phyloP scores from a whole-genome alignment of 768 basidiomycete species.

The Pholiota molesta region DNA sequence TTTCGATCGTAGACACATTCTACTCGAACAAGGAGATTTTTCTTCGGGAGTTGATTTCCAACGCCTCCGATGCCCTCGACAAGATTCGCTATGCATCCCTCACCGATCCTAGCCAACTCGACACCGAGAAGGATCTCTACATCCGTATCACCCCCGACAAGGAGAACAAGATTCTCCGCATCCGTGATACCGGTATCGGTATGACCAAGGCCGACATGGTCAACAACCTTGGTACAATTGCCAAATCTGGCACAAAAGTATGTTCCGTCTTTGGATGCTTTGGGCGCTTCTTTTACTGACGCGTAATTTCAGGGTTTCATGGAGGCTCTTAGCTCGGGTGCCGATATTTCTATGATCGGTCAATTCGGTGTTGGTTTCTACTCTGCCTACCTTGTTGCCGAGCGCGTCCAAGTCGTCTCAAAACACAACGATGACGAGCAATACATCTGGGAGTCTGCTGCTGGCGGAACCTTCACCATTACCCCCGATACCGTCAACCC shows the following conservation, averaged over 20 bases:
- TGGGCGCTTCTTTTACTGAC: slow-evolving; percentile 9
- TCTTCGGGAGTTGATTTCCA: slow-evolving; percentile 97
- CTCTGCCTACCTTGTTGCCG: slow-evolving; percentile 98
- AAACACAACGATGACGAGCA: slow-evolving; percentile 99
- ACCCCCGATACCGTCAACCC: slow-evolving; percentile 90
- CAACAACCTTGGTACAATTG: slow-evolving; percentile 97
- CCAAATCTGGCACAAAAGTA: slow-evolving; percentile 93
- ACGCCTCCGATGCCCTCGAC: slow-evolving; percentile 97
- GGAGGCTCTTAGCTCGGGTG: slow-evolving; percentile 93
- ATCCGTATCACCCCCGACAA: slow-evolving; percentile 96
- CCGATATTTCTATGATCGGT: slow-evolving; percentile 96
- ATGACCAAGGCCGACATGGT: slow-evolving; percentile 99
- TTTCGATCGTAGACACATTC: slow-evolving; percentile 79
- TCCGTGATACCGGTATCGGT: slow-evolving; percentile 96
- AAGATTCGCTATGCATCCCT: slow-evolving; percentile 98
- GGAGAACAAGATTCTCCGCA: slow-evolving; percentile 87
- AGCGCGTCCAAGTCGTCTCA: slow-evolving; percentile 97
- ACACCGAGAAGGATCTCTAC: slow-evolving; percentile 88
- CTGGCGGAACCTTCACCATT: slow-evolving; percentile 99
- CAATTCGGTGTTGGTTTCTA: slow-evolving; percentile 99
- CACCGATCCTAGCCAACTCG: slow-evolving; percentile 90
- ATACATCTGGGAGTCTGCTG: slow-evolving; percentile 99
- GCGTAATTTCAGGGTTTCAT: slow-evolving; percentile 85
- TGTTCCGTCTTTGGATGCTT: slow-evolving; percentile 16
- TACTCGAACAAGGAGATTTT: slow-evolving; percentile 99